Percentiles rank a stretch among this genome's conserved stretches.
These are phyloP conservation scores for Melampsora larici-populina DNA, from an alignment of 1,284 basidiomycete genomes.

Conservation along the genomic window DNA sequence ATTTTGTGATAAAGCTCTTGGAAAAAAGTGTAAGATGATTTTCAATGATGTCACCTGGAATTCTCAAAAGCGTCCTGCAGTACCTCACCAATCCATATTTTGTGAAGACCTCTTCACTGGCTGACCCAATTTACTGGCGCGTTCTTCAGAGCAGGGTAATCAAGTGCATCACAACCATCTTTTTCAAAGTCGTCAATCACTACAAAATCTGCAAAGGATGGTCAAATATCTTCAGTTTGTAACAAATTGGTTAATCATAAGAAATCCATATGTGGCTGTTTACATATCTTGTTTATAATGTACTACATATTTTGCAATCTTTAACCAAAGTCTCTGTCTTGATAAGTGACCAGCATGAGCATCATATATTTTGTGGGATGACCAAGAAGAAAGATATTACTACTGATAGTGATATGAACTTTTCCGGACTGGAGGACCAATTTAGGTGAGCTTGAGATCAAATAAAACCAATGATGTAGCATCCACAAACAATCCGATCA, in stretches of 20 bases:
- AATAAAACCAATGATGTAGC: too few relatives aligned
- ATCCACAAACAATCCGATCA: too few relatives aligned
- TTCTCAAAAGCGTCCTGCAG: constrained; percentile 59
- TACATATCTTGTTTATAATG: constrained; percentile 97
- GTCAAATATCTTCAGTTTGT: constrained; percentile 96
- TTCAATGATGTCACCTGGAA: constrained; percentile 79
- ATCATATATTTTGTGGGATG: too few relatives aligned
- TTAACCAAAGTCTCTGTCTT: constrained; percentile 93
- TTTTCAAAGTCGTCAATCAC: constrained; percentile 99
- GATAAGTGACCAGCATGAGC: constrained; percentile 75
- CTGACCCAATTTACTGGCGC: constrained; percentile 36
- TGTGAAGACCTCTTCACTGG: constrained; percentile 49
- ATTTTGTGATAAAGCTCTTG: constrained; percentile 67
- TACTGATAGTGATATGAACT: too few relatives aligned
- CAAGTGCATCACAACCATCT: constrained; percentile 92
- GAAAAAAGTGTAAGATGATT: constrained; percentile 63
- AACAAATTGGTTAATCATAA: constrained; percentile 87
- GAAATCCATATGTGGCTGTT: constrained; percentile 95
- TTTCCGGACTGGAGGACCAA: too few relatives aligned
- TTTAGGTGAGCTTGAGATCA: too few relatives aligned
- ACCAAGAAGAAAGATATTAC: too few relatives aligned
- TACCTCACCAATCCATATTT: constrained; percentile 94
- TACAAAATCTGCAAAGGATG: constrained; percentile 99
- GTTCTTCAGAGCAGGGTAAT: constrained; percentile 56
- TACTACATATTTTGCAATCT: constrained; percentile 94